A percentile compares a stretch with the other conserved stretches of the same genome.
Conservation (phyloP, 2,329 filamentous ascomycete genomes). For the Claviceps paspali region DNA sequence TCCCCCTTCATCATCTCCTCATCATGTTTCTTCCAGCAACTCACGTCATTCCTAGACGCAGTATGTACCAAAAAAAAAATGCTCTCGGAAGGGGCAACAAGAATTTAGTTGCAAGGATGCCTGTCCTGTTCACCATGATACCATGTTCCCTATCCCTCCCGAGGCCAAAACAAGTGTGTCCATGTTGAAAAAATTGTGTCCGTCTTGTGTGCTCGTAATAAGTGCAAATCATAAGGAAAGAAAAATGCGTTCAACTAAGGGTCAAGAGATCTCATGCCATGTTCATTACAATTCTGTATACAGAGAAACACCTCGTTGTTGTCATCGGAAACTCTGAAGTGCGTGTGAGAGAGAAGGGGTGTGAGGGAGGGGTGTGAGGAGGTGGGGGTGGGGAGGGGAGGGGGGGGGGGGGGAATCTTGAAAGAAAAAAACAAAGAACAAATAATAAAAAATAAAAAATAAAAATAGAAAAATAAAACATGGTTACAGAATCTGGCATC, state of each 20-base stretch:
- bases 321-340: not conserved
- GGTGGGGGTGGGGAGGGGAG: too few relatives aligned
- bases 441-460: too few relatives aligned
- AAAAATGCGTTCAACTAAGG: conserved; percentile 20
- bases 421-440: too few relatives aligned
- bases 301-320: not conserved
- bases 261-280: conserved; percentile 7
- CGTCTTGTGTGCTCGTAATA: conserved; percentile 12
- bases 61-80: conserved; percentile 9
- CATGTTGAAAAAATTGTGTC: not conserved
- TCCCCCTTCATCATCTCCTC: conserved; percentile 2
- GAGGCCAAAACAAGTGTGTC: not conserved
- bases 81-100: conserved; percentile 2
- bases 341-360: too few relatives aligned
- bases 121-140: conserved; percentile 4
- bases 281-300: conserved; percentile 25
- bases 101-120: conserved; percentile 1
- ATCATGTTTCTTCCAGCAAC: not conserved
- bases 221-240: conserved; percentile 15
- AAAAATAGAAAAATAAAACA: too few relatives aligned
- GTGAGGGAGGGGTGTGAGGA: too few relatives aligned
- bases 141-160: conserved; percentile 2
- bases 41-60: conserved; percentile 2
- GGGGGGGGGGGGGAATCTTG: too few relatives aligned
- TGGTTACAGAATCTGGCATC: conserved; percentile 60